Conservation (phyloP, 2,329 filamentous ascomycete species). For the Drechslerella coelobrocha region DNA sequence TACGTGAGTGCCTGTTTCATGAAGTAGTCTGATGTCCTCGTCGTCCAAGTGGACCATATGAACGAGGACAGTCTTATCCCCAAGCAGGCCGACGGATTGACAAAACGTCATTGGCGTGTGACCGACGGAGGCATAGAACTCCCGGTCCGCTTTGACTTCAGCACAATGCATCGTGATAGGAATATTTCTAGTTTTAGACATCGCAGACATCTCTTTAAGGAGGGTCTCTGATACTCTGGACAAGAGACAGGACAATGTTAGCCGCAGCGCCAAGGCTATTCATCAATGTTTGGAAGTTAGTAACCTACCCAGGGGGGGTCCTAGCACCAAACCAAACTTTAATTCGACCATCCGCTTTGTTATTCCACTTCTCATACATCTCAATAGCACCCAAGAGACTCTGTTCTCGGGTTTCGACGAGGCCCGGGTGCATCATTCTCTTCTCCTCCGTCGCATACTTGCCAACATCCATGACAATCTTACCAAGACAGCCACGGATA, state of each 20-base stretch:
- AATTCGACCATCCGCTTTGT: constrained; percentile 57
- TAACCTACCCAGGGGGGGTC: constrained; percentile 57
- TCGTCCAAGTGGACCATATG: constrained; percentile 64
- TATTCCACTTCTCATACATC: constrained; percentile 58
- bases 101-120: constrained; percentile 61
- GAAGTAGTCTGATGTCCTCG: constrained; percentile 59
- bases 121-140: constrained; percentile 56
- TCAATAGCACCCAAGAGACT: constrained; percentile 55
- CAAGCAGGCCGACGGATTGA: constrained; percentile 58
- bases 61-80: constrained; percentile 61
- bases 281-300: neutral
- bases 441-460: constrained; percentile 60
- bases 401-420: constrained; percentile 59
- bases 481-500: constrained; percentile 60
- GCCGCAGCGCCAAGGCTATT: neutral
- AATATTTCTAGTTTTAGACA: constrained; percentile 56
- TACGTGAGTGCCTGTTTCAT: constrained; percentile 60
- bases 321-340: constrained; percentile 59
- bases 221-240: constrained; percentile 56
- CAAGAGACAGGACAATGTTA: constrained; percentile 3
- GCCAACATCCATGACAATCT: constrained; percentile 61
- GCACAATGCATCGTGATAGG: constrained; percentile 59
- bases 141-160: constrained; percentile 57
- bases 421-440: constrained; percentile 60
- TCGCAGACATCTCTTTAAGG: constrained; percentile 57